Evolutionary conservation across 2,329 filamentous ascomycete genomes (phyloP).

Genomic region (Colletotrichum horii): DNA sequence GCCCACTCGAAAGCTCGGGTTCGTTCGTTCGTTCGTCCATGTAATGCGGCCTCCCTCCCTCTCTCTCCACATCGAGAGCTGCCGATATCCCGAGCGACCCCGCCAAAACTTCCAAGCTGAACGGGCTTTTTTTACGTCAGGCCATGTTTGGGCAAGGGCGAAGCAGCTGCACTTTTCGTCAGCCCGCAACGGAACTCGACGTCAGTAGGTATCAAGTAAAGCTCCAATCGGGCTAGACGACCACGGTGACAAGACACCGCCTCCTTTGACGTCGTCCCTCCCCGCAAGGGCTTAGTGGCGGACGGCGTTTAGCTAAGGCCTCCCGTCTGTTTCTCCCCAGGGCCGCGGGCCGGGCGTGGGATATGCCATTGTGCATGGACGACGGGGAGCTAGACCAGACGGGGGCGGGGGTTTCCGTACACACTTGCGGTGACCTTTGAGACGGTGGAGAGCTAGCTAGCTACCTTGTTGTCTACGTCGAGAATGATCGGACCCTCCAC

Average conservation of each 20-base stretch:
- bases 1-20: neutral
- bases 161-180: neutral
- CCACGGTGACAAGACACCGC: neutral
- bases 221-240: neutral
- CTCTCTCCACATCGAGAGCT: neutral
- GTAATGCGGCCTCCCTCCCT: neutral
- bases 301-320: neutral
- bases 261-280: neutral
- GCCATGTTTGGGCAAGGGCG: neutral
- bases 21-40: neutral
- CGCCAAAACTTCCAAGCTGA: neutral
- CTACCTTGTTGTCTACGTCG: neutral
- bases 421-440: neutral
- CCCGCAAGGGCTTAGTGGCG: neutral
- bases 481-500: neutral
- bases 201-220: neutral
- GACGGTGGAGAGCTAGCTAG: neutral
- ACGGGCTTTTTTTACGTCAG: neutral
- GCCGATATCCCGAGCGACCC: constrained; percentile 10
- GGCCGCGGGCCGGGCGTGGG: neutral
- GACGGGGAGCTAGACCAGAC: neutral
- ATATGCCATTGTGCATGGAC: neutral
- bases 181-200: neutral
- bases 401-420: neutral
- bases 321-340: neutral